Conservation (phyloP, 2,329 filamentous ascomycete genomes). For the Parastagonospora nodorum region DNA sequence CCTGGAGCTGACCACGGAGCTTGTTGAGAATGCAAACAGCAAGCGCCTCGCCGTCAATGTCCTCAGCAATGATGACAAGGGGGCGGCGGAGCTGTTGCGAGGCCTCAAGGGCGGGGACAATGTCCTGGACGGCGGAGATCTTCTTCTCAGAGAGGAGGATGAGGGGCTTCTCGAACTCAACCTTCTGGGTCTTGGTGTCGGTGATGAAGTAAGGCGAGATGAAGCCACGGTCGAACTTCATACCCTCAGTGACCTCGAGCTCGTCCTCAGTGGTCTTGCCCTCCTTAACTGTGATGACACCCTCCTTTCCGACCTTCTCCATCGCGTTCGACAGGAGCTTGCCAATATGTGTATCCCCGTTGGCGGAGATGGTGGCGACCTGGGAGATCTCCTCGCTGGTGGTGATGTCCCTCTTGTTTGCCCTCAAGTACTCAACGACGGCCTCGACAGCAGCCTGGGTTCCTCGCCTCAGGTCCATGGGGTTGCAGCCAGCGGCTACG, state of each 20-base stretch:
- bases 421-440: conserved; percentile 90
- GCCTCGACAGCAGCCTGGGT: conserved; percentile 96
- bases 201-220: conserved; percentile 99
- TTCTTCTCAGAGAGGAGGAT: conserved; percentile 99
- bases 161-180: conserved; percentile 99
- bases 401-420: conserved; percentile 97
- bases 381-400: conserved; percentile 97
- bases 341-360: conserved; percentile 94
- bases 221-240: conserved; percentile 99
- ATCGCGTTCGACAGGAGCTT: conserved; percentile 96
- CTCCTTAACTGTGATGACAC: conserved; percentile 99
- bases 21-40: conserved; percentile 99
- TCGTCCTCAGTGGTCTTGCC: conserved; percentile 98
- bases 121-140: conserved; percentile 98
- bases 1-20: conserved; percentile 98
- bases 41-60: conserved; percentile 97
- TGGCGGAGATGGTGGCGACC: conserved; percentile 97
- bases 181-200: conserved; percentile 97
- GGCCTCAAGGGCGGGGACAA: conserved; percentile 95
- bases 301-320: conserved; percentile 99
- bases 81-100: conserved; percentile 94
- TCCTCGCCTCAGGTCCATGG: conserved; percentile 96
- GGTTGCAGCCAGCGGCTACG: conserved; percentile 98
- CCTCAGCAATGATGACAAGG: conserved; percentile 97
- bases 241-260: conserved; percentile 98